Evolutionary conservation across 345 rosid genomes (phyloP).

Genomic region (Corchorus capsularis): DNA sequence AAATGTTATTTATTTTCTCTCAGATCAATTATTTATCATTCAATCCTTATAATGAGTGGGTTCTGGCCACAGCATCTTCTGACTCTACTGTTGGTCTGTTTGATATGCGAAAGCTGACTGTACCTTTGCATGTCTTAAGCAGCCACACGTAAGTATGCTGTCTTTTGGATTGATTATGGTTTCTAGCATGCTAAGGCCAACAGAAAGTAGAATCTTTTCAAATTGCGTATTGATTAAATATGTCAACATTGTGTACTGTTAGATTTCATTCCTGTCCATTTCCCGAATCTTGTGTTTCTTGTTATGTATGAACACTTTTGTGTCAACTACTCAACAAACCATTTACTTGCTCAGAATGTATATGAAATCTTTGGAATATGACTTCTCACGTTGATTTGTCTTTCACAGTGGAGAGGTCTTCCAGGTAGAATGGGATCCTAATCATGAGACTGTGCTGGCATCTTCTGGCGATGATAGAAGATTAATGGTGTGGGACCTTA

Average conservation of each 20-base stretch:
- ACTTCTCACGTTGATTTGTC: constrained; percentile 22
- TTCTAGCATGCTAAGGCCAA: not conserved
- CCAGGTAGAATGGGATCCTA: constrained; percentile 99
- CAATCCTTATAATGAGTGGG: constrained; percentile 84
- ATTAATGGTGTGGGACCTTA: constrained; percentile 90
- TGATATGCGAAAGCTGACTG: constrained; percentile 74
- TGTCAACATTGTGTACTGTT: not conserved
- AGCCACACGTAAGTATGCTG: constrained; percentile 60
- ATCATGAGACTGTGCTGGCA: constrained; percentile 87
- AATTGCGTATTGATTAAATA: not conserved
- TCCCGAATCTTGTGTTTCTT: not conserved
- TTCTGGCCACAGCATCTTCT: constrained; percentile 91
- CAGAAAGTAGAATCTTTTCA: too few species aligned
- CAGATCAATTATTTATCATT: constrained; percentile 88
- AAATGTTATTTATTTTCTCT: constrained; percentile 8
- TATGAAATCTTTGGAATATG: not conserved
- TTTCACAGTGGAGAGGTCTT: constrained; percentile 79
- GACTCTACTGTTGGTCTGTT: constrained; percentile 80
- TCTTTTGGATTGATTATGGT: not conserved
- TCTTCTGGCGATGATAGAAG: constrained; percentile 95
- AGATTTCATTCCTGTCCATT: not conserved
- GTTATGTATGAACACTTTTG: not conserved
- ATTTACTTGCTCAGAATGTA: not conserved
- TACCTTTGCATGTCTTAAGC: constrained; percentile 70
- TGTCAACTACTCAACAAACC: not conserved